phyloP scores from a whole-genome alignment of 2,329 filamentous ascomycete genomes.

The Zasmidium cellare region DNA sequence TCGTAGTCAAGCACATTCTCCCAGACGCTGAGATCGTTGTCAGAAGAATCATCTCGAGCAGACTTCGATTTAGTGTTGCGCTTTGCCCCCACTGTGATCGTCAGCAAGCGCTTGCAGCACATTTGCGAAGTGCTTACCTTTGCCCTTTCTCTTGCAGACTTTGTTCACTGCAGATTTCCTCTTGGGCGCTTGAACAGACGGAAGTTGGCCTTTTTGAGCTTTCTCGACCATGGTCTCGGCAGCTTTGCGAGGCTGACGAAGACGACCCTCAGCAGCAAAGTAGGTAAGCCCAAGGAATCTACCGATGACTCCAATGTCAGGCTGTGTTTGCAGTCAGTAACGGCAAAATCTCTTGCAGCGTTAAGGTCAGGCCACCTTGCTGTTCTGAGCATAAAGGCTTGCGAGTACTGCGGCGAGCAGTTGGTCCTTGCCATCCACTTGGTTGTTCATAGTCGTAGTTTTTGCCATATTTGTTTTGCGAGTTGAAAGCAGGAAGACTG shows the following conservation, averaged over 20 bases:
- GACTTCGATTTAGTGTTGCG: no score
- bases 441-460: not conserved
- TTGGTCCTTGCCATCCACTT: not conserved
- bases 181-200: not conserved
- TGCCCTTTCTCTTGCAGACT: not conserved
- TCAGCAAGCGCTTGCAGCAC: not conserved
- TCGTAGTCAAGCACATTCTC: not conserved
- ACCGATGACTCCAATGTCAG: not conserved
- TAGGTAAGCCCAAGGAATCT: not conserved
- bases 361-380: not conserved
- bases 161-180: not conserved
- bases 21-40: not conserved
- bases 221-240: not conserved
- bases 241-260: not conserved
- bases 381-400: not conserved
- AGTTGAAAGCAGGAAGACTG: no score
- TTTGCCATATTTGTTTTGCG: not conserved
- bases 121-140: not conserved
- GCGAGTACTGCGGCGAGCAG: not conserved
- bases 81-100: no score
- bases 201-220: not conserved
- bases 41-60: not conserved
- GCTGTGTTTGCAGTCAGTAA: not conserved
- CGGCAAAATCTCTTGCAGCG: not conserved
- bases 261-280: not conserved